Evolutionary conservation across 2,329 filamentous ascomycete genomes (phyloP), one percentile per base, ranked within the genome.

Genomic region (Colletotrichum eremochloae): DNA sequence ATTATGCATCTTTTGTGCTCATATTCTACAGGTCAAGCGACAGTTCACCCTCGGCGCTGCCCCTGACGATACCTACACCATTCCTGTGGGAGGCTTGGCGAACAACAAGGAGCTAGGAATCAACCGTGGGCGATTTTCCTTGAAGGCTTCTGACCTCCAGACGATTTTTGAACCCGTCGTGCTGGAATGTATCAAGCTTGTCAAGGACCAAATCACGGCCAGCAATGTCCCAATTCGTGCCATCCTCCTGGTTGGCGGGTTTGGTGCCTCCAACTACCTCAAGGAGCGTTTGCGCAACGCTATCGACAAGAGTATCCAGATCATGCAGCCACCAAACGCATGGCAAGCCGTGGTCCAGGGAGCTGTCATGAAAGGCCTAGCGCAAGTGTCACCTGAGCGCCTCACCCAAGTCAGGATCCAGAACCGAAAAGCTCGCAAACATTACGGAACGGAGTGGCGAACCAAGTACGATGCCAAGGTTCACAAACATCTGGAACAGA

Each of bases 401-500:
- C 79, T 80, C 38, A 81, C 80, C 14, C 76, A 78, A 63, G 81
- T 86, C 61, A 79, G 78, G 61, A 78, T 86, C 40, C 79, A 80
- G 72, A 82, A 83, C 46, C 86, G 93, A 55, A 90, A 92, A 80
- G 91, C 92, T 53, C 87, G 93, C 74, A 93, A 91, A 88, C 90
- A 93, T 78, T 95, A 96, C 78, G 93, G 93, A 31, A 95, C 93
- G 4, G 93, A 90, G 36, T 95, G 95, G 81, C 93, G 93, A 0
- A 95, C 93, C 0, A 91, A 93, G 0, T 96, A 93, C 79, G 93
- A 95, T 75, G 91, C 93, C 77, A 86, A 88, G 58, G 92, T 91
- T 78, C 93, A 96, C 80, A 84, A 65, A 57, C 80, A 80, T n/a
- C 74, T 83, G 31, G 75, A 77, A 38, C 63, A 76, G 46, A 81